phyloP scores from a whole-genome alignment of 2,329 filamentous ascomycete genomes.

The Nakataea oryzae region DNA sequence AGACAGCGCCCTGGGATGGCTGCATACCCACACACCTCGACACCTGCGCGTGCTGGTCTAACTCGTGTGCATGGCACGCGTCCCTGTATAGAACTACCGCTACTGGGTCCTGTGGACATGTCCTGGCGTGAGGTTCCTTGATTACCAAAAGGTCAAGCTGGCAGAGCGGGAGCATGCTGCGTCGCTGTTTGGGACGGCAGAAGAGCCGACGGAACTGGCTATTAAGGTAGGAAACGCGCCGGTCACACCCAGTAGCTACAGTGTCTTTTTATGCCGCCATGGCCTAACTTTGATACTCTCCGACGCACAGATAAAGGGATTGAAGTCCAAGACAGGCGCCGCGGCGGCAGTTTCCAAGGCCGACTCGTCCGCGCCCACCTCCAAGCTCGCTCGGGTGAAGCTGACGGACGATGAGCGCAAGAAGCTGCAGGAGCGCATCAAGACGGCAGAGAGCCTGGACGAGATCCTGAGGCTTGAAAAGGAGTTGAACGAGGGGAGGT shows the following conservation, averaged over 20 bases:
- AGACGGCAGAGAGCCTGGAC: constrained; percentile 76
- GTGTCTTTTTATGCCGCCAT: neutral
- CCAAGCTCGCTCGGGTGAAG: constrained; percentile 67
- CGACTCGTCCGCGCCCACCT: constrained; percentile 25
- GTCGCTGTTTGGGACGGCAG: constrained; percentile 72
- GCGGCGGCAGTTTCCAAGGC: constrained; percentile 26
- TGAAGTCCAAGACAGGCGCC: constrained; percentile 70
- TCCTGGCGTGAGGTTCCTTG: constrained; percentile 77
- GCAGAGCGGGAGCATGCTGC: constrained; percentile 65
- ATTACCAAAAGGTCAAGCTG: constrained; percentile 86
- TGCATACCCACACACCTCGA: neutral
- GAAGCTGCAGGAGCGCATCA: constrained; percentile 76
- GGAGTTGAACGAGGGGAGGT: constrained; percentile 77
- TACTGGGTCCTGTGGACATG: constrained; percentile 85
- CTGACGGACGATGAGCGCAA: constrained; percentile 83
- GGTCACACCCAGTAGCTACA: neutral
- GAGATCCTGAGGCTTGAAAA: constrained; percentile 89
- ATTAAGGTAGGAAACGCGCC: constrained; percentile 39
- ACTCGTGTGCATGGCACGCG: neutral
- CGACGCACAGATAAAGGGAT: constrained; percentile 57
- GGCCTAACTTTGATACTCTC: neutral
- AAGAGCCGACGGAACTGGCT: constrained; percentile 72
- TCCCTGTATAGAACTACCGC: constrained; percentile 63
- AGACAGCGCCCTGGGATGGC: neutral
- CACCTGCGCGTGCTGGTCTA: neutral